Base-by-base conservation (phyloP, 768 basidiomycete genomes). In the Pholiota conissans region DNA sequence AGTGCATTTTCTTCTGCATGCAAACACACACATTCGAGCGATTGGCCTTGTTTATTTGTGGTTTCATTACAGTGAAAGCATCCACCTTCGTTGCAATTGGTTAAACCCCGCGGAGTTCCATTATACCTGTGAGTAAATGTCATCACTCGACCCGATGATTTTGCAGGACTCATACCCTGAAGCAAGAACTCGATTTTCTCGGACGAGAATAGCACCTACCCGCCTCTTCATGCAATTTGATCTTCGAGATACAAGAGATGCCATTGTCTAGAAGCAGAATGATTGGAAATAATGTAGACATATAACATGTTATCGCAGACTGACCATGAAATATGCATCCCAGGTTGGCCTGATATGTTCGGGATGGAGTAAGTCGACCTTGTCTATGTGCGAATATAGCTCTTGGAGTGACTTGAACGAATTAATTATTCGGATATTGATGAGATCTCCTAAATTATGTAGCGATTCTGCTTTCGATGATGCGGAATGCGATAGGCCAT, bases 1-100 rank as follows among this genome's bases (percentile, higher is more conserved):
- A 98, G 77, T 0, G 96, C 97, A 67, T 98, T 99, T 74, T 99
- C 97, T 73, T 99, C 97, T 0, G 97, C 97, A 69, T 99, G 97
- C 9, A 99, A 75, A 67, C 97, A 99, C 2, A 98, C 77, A 66
- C 97, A 99, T 68, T 93, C 93, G 49, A 85, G 79, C 14, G 84
- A 73, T 49, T 74, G 75, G 35, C 82, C 78, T 26, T 73, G 72
- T 3, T 76, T 66, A 9, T 74, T 73, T 2, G 74, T 49, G 6
- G 57, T 76, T 18, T 80, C 83, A 65, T 90, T 90, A 73, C 97
- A 99, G 27, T 85, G 80, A 3, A 76, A 62, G 70, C 97, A 99
- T 16, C 97, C 96, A 6, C 96, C 97, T 77, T 91, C 85, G 63
- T 86, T 86, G 69, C 97, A 99, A 68, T 99, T 99, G 35, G 63